Percentiles rank a stretch among this genome's conserved stretches.
phyloP scores from a whole-genome alignment of 2,329 filamentous ascomycete genomes.

The Lachnellula willkommii region DNA sequence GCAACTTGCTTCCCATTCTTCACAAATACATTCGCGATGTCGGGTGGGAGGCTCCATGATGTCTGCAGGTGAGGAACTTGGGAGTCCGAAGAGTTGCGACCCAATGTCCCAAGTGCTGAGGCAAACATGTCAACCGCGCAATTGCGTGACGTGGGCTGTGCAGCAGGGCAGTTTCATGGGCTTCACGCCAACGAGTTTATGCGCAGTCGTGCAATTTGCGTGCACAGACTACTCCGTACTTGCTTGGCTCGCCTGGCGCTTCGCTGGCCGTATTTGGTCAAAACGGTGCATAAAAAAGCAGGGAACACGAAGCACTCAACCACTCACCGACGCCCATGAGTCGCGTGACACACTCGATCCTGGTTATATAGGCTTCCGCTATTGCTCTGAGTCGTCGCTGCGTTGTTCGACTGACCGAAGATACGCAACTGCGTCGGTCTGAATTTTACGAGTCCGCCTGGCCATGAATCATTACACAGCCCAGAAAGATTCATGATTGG shows the following conservation, averaged over 20 bases:
- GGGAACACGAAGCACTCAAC: not conserved
- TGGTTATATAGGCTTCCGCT: not conserved
- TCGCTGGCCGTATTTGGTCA: not conserved
- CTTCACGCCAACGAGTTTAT: not conserved
- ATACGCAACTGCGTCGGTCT: not conserved
- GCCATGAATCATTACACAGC: not conserved
- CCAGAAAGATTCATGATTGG: not conserved
- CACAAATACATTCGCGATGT: not conserved
- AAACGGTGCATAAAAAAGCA: not conserved
- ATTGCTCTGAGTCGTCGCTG: not conserved
- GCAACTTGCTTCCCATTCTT: not conserved
- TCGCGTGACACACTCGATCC: not conserved
- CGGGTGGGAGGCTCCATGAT: not conserved
- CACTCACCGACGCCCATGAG: not conserved
- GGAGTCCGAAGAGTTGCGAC: not conserved
- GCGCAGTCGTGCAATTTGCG: not conserved
- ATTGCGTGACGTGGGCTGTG: not conserved
- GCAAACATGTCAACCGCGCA: not conserved
- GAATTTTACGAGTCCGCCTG: not conserved
- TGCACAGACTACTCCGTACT: not conserved
- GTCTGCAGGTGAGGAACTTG: not conserved
- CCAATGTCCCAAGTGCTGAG: not conserved
- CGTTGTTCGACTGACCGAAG: not conserved
- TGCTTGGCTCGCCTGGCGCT: not conserved
- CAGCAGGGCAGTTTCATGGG: not conserved